Evolutionary conservation across 2,329 filamentous ascomycete species (phyloP), one percentile per base, ranked within the genome.

Genomic region (Phoma herbarum): DNA sequence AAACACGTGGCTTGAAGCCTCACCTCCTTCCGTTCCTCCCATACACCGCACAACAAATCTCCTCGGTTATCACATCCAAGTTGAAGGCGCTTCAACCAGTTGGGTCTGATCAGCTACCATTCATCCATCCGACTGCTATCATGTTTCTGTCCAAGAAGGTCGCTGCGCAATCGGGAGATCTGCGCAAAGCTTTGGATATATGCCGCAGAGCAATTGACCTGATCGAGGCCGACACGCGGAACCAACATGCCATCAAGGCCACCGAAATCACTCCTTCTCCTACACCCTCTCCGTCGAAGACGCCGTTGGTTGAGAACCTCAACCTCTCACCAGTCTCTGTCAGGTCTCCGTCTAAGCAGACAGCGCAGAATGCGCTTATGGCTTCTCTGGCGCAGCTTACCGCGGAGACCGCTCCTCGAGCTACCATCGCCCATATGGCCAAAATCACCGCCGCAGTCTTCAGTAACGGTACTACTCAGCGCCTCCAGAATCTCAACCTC

Each of bases 81-180:
- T 87, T 99, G 45, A 90, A 88, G 74, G 90, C 88, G 8, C 82
- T 96, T 12, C 82, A 93, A 43, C 85, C 90, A 0, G 78, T 85
- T 33, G 77, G 78, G 3, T 74, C 83, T 6, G 84, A 85, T 59
- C 90, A 87, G 60, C 80, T 96, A 3, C 95, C 95, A 0, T 97
- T 98, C 71, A 87, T 99, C 59, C 94, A 98, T 71, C 94, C 94
- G 1, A 91, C 92, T 12, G 95, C 95, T 18, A 93, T 99, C 67
- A 92, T 96, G 71, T 88, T 99, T 43, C 96, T 94, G 75, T 90
- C 95, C 8, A 92, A 95, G 75, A 99, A 98, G 76, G 92, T 99
- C 16, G 90, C 95, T 4, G 92, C 90, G 52, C 94, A 98, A 75
- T 97, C 92, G 0, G 95, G 95, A 42, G 95, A 99, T 76, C 79